Evolutionary conservation across 2,329 filamentous ascomycete species (phyloP), one percentile per base, ranked within the genome.

Genomic region (Pyrenochaeta sp.): DNA sequence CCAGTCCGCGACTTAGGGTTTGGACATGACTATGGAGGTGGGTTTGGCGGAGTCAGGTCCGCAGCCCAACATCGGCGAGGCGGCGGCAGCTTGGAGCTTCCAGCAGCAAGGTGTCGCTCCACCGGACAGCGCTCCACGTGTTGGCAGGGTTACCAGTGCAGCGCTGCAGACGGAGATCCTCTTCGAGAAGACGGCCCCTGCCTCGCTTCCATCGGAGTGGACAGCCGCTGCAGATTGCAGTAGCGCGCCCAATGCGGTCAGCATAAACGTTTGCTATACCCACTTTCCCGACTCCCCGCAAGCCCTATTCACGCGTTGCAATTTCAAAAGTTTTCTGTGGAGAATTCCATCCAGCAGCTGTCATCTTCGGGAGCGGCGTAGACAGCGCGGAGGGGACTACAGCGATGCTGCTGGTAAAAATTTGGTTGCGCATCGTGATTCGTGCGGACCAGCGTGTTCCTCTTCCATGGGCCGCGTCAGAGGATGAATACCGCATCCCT

Each of bases 251-350:
- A 57, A 51, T 50, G 46, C 45, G 41, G 55, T 49, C 51, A 48
- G 44, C 44, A 41, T 61, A 60, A 59, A 49, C 60, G 59, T 63
- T 66, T 54, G 54, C 48, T 42, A 56, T 36, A 41, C 48, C 59
- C 61, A 63, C 64, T 51, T 38, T 67, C 64, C 67, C 65, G 63
- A 55, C 64, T 71, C 67, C 67, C 67, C 68, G 66, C 63, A 67
- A 51, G 67, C 65, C 60, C 58, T 59, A 46, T 53, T 55, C 52
- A 55, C 44, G 27, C n/a, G 58, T 54, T 29, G 55, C 38, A 63
- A 64, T 66, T 60, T 64, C 54, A 41, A 55, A 57, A 44, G 44
- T 64, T 60, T 62, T 60, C 52, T 53, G 50, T 64, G 59, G 60
- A 61, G 55, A 61, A 44, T 48, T 24, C 48, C 45, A 48, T 52